Evolutionary conservation across 2,329 filamentous ascomycete genomes (phyloP).

Genomic region (Paraphaeosphaeria minitans): DNA sequence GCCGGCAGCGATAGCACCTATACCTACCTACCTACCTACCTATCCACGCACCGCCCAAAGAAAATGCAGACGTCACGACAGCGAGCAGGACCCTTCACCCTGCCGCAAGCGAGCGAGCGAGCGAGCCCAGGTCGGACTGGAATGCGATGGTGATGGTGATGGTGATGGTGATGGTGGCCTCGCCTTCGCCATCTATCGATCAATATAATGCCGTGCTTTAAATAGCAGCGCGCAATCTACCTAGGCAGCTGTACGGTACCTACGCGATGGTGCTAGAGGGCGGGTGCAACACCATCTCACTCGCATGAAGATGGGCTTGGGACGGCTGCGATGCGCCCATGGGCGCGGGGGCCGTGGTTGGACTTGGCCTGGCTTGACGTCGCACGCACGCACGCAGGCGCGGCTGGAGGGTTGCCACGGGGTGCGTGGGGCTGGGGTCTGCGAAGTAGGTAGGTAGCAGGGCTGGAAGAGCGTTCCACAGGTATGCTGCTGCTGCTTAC

Average conservation of each 20-base stretch:
- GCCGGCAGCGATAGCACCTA: background rate
- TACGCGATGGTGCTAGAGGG: slow-evolving; percentile 10
- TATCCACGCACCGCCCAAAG: too few species aligned
- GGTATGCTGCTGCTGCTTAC: slow-evolving; percentile 8
- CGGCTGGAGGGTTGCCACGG: slow-evolving; percentile 9
- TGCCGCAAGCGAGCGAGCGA: background rate
- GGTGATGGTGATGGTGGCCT: background rate
- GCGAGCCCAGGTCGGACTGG: background rate
- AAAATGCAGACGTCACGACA: background rate
- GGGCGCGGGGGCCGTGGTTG: slow-evolving; percentile 4
- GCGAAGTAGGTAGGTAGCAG: slow-evolving; percentile 21
- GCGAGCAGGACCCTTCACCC: background rate
- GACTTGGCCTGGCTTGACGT: background rate
- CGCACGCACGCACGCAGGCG: slow-evolving; percentile 14
- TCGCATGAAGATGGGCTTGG: slow-evolving; percentile 13
- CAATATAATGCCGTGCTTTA: slow-evolving; percentile 10
- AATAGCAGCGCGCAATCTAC: slow-evolving; percentile 10
- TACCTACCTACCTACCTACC: too few species aligned
- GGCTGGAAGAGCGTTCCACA: slow-evolving; percentile 29
- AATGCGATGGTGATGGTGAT: background rate
- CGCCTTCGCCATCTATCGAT: background rate
- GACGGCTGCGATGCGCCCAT: slow-evolving; percentile 1
- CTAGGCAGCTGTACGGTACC: too few species aligned
- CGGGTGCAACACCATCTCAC: slow-evolving; percentile 17
- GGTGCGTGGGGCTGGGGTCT: slow-evolving; percentile 20